A percentile compares a stretch with the other conserved stretches of the same genome.
phyloP scores from a whole-genome alignment of 164 flowering plant genomes.

The Liquidambar formosana region DNA sequence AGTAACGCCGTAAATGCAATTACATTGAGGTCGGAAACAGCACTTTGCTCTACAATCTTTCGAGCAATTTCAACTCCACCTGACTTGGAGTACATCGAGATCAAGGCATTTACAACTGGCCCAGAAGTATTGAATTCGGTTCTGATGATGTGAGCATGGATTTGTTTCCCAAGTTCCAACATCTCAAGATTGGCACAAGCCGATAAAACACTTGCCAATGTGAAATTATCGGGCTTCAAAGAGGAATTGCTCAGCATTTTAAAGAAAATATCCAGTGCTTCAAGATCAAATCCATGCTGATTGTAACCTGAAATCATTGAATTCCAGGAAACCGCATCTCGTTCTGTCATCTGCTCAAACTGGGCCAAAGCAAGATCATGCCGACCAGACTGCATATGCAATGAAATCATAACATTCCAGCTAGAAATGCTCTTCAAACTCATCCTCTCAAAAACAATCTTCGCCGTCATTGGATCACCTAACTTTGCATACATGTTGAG shows the following conservation, averaged over 20 bases:
- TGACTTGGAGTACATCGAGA: constrained; percentile 81
- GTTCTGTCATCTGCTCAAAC: constrained; percentile 60
- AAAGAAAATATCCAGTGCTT: constrained; percentile 45
- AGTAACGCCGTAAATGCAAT: constrained; percentile 73
- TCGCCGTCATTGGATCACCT: constrained; percentile 55
- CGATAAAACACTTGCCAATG: constrained; percentile 59
- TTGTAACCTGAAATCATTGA: constrained; percentile 56
- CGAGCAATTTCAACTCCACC: constrained; percentile 59
- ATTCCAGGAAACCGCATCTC: constrained; percentile 60
- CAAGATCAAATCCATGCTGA: constrained; percentile 45
- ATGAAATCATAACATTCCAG: constrained; percentile 67
- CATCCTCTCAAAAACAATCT: constrained; percentile 68
- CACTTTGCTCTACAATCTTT: constrained; percentile 40
- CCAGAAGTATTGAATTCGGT: constrained; percentile 30
- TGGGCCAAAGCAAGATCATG: constrained; percentile 57
- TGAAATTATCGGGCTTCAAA: constrained; percentile 53
- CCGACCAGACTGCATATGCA: constrained; percentile 54
- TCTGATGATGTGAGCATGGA: constrained; percentile 54
- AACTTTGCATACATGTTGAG: constrained; percentile 85
- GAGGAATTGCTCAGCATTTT: constrained; percentile 38
- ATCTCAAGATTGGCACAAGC: constrained; percentile 59
- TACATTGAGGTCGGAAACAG: constrained; percentile 41
- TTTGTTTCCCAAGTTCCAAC: constrained; percentile 48
- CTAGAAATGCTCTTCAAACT: constrained; percentile 38
- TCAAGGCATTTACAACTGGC: constrained; percentile 72